phyloP scores from a whole-genome alignment of 73 alveolate genomes.

The Paramecium pentaurelia region DNA sequence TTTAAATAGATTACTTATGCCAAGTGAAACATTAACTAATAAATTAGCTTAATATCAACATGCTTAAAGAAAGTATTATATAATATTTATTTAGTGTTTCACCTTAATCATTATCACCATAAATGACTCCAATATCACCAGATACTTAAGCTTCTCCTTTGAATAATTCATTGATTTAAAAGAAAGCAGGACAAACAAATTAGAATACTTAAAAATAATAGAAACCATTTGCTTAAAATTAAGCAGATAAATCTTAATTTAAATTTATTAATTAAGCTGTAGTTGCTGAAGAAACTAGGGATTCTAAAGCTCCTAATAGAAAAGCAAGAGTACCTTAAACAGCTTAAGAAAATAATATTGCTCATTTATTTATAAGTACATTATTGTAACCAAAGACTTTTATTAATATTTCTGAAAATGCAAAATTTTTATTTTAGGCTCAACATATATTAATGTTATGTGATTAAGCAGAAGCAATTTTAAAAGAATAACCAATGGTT shows the following conservation, averaged over 20 bases:
- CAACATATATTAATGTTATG: slow-evolving; percentile 64
- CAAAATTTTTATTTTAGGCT: slow-evolving; percentile 50
- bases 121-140: background rate
- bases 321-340: background rate
- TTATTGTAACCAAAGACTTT: slow-evolving; percentile 69
- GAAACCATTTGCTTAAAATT: slow-evolving; percentile 35
- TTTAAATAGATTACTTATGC: slow-evolving; percentile 73
- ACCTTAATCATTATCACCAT: slow-evolving; percentile 21
- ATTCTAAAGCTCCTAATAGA: background rate
- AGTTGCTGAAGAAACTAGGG: slow-evolving; percentile 21
- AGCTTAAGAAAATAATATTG: background rate
- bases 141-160: slow-evolving; percentile 45
- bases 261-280: slow-evolving; percentile 7
- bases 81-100: slow-evolving; percentile 37
- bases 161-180: slow-evolving; percentile 64
- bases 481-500: slow-evolving; percentile 60
- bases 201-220: slow-evolving; percentile 45
- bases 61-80: slow-evolving; percentile 55
- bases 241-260: background rate
- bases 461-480: slow-evolving; percentile 63
- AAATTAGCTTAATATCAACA: slow-evolving; percentile 63
- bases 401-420: slow-evolving; percentile 64
- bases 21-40: slow-evolving; percentile 70
- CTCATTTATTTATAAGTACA: slow-evolving; percentile 31
- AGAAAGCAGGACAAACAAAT: background rate